Evolutionary conservation across 1,284 basidiomycete species (phyloP).

Genomic region (Stygiomarasmius scandens): DNA sequence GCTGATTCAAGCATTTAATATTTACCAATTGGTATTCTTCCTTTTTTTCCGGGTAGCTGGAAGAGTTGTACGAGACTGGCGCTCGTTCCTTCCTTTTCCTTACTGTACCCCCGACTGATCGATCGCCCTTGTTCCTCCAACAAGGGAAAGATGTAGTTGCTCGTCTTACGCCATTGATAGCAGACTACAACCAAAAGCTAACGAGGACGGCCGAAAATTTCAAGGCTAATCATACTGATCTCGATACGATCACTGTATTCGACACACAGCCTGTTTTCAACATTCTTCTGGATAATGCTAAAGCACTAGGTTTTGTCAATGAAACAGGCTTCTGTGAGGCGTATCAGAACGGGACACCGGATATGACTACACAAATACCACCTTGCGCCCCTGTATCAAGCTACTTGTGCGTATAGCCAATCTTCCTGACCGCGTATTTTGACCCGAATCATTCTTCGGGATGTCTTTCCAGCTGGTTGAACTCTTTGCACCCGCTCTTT

Average conservation of each 20-base stretch:
- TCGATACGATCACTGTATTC: constrained; percentile 50
- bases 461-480: constrained; percentile 57
- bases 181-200: constrained; percentile 56
- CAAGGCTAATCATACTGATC: constrained; percentile 40
- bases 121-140: constrained; percentile 55
- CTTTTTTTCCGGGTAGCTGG: constrained; percentile 40
- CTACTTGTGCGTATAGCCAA: constrained; percentile 54
- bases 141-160: constrained; percentile 45
- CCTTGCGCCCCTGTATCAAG: constrained; percentile 64
- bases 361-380: constrained; percentile 50
- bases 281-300: constrained; percentile 52
- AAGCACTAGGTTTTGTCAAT: constrained; percentile 58
- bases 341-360: constrained; percentile 59
- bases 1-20: too few relatives aligned
- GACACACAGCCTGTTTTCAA: constrained; percentile 64
- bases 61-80: constrained; percentile 54
- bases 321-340: constrained; percentile 60
- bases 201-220: constrained; percentile 41
- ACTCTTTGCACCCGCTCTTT: constrained; percentile 56
- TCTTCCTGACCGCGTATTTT: neutral
- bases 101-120: constrained; percentile 66
- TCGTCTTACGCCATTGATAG: constrained; percentile 43
- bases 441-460: neutral
- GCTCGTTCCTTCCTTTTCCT: constrained; percentile 68
- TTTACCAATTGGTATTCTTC: too few relatives aligned